These are phyloP conservation scores for Acacia pycnantha DNA, from an alignment of 331 rosid species.

Conservation along the genomic window DNA sequence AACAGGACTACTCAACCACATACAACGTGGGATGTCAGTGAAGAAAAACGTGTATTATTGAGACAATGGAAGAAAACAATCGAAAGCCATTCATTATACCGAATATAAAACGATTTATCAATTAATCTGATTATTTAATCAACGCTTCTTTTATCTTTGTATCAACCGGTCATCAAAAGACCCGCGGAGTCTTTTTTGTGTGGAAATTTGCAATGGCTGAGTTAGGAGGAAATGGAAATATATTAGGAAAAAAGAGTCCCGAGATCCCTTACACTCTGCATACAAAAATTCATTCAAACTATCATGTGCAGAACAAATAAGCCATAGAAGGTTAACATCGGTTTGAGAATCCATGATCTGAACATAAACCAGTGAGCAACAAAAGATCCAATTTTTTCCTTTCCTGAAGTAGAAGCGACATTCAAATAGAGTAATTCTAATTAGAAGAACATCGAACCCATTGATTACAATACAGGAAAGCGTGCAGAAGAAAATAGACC, in stretches of 20 bases:
- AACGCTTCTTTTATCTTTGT: background rate
- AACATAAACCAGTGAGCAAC: too few relatives aligned
- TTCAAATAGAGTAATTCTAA: too few relatives aligned
- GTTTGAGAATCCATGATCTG: too few relatives aligned
- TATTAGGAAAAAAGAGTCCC: background rate
- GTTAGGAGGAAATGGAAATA: background rate
- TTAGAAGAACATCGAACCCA: too few relatives aligned
- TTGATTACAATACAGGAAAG: too few relatives aligned
- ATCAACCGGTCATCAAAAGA: background rate
- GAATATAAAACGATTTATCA: background rate
- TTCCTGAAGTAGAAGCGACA: too few relatives aligned
- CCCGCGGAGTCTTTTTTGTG: background rate
- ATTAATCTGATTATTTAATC: background rate
- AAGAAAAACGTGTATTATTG: background rate
- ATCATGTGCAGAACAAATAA: too few relatives aligned
- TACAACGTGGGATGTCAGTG: too few relatives aligned
- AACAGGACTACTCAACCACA: background rate
- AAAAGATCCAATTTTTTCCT: too few relatives aligned
- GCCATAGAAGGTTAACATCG: too few relatives aligned
- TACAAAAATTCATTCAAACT: background rate
- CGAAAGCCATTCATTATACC: constrained; percentile 2
- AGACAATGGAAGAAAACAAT: background rate
- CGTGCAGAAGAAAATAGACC: too few relatives aligned
- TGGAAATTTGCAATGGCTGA: background rate
- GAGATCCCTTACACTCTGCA: background rate